These are phyloP conservation scores for Hypericum androsaemum DNA, from an alignment of 345 rosid species.

Conservation along the genomic window DNA sequence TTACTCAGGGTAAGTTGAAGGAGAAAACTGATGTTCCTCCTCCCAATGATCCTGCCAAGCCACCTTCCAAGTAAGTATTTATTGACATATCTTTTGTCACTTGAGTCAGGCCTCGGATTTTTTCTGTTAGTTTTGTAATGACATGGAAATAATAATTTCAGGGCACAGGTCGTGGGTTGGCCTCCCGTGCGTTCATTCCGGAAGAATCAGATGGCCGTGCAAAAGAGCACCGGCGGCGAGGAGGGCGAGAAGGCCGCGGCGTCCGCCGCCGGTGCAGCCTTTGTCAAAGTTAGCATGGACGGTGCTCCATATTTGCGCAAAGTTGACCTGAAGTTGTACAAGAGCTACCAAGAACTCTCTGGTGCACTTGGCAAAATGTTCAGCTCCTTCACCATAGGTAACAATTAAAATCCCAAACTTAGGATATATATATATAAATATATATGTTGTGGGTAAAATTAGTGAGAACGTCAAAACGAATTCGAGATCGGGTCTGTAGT, in stretches of 20 bases:
- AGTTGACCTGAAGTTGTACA: conserved; percentile 22
- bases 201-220: conserved; percentile 17
- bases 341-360: conserved; percentile 22
- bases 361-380: conserved; percentile 22
- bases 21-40: conserved; percentile 12
- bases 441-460: too few species aligned
- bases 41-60: conserved; percentile 18
- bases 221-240: conserved; percentile 10
- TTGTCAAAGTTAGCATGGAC: conserved; percentile 25
- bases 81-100: neutral
- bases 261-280: conserved; percentile 9
- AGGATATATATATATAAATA: too few species aligned
- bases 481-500: too few species aligned
- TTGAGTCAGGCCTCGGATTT: neutral
- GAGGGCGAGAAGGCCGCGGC: conserved; percentile 4
- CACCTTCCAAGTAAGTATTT: conserved; percentile 18
- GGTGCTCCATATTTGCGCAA: conserved; percentile 24
- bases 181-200: conserved; percentile 20
- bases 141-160: neutral
- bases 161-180: conserved; percentile 29
- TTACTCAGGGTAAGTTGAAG: conserved; percentile 24
- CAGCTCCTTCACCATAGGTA: conserved; percentile 28
- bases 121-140: too few species aligned
- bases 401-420: neutral
- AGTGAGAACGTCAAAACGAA: too few species aligned